phyloP scores from a whole-genome alignment of 2,329 filamentous ascomycete species.

The Cladosporium sp. region DNA sequence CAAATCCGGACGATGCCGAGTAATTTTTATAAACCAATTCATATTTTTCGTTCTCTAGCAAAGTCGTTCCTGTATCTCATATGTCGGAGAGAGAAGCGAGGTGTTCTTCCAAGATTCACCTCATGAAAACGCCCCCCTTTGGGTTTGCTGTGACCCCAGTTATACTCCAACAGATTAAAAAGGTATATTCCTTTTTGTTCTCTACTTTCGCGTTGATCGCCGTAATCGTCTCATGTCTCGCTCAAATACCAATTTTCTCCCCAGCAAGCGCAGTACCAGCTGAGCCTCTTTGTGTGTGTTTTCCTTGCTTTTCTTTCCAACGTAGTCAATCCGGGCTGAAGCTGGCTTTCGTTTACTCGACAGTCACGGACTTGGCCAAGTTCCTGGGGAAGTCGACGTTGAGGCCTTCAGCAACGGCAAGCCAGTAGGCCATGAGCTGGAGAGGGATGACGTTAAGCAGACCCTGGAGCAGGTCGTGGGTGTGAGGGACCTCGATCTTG shows the following conservation, averaged over 20 bases:
- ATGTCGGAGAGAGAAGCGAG: not conserved
- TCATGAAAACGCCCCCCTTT: not conserved
- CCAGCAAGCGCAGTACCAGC: constrained; percentile 6
- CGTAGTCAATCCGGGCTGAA: not conserved
- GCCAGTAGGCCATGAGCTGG: constrained; percentile 98
- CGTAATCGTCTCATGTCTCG: constrained; percentile 10
- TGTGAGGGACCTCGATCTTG: constrained; percentile 96
- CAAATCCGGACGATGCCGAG: no score
- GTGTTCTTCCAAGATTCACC: not conserved
- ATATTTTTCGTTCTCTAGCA: not conserved
- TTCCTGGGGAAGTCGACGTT: constrained; percentile 99
- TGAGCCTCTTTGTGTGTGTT: not conserved
- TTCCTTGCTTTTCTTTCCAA: not conserved
- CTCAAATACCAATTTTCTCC: constrained; percentile 1
- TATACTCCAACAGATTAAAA: not conserved
- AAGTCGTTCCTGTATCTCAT: not conserved
- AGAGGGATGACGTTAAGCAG: constrained; percentile 96
- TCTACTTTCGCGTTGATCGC: not conserved
- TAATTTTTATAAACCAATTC: not conserved
- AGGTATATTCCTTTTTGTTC: no score
- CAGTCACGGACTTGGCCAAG: constrained; percentile 97
- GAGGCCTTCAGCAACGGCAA: constrained; percentile 89
- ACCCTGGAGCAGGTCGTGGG: constrained; percentile 91
- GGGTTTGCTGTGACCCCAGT: not conserved
- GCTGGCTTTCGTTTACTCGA: constrained; percentile 65